A percentile compares a stretch with the other conserved stretches of the same genome.
Conservation (phyloP, 2,329 filamentous ascomycete genomes). For the Aspergillus sp. region DNA sequence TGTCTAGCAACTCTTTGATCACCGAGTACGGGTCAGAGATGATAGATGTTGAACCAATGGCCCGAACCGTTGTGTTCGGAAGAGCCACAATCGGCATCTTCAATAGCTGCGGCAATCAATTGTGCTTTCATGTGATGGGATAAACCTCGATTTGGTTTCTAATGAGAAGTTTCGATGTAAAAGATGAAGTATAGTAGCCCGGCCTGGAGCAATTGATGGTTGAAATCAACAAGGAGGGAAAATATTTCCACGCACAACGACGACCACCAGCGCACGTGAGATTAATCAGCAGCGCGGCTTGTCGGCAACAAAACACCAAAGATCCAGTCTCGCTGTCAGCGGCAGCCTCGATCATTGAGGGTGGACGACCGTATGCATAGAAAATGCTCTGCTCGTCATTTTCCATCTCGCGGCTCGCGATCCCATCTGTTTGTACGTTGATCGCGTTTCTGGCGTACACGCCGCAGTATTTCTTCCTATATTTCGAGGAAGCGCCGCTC, state of each 20-base stretch:
- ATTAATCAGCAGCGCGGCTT: constrained; percentile 7
- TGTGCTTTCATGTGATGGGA: background rate
- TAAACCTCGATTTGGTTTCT: background rate
- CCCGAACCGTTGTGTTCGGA: constrained; percentile 44
- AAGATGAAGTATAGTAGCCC: constrained; percentile 2
- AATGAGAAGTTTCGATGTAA: background rate
- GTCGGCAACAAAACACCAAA: background rate
- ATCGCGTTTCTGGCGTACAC: constrained; percentile 60
- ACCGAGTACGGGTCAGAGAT: constrained; percentile 57
- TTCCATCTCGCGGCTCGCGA: constrained; percentile 45
- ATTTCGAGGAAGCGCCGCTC: constrained; percentile 55
- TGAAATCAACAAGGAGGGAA: background rate
- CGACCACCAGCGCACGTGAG: constrained; percentile 10
- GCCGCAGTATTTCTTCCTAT: constrained; percentile 58
- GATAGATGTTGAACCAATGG: constrained; percentile 58
- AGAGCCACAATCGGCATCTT: constrained; percentile 50
- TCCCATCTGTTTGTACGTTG: constrained; percentile 55
- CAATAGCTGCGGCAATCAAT: background rate
- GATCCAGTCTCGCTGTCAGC: background rate
- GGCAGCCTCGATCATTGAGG: background rate
- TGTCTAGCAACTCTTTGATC: constrained; percentile 67
- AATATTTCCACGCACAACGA: constrained; percentile 20
- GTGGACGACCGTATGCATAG: background rate
- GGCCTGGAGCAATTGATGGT: background rate
- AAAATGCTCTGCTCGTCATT: constrained; percentile 26